Evolutionary conservation across 441 rosid species (phyloP).

Genomic region (Pelargonium myrrhifolium): DNA sequence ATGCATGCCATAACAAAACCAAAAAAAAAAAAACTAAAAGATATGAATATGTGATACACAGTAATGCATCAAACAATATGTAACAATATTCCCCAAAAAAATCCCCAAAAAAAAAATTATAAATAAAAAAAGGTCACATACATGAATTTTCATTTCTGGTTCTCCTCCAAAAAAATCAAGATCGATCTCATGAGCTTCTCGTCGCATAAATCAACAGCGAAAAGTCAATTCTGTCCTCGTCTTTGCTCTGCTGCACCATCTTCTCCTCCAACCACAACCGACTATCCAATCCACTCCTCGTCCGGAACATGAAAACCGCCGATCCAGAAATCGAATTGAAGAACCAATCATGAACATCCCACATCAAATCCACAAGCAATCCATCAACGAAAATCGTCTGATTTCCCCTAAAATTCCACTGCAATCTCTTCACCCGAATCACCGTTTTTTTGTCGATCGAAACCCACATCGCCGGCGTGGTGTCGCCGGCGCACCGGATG

Average conservation of each 20-base stretch:
- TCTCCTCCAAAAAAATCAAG: no score
- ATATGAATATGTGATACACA: no score
- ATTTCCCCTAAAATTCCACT: conserved; percentile 89
- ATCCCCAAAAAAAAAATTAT: no score
- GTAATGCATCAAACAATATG: no score
- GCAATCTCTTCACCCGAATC: conserved; percentile 57
- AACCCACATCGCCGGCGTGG: conserved; percentile 35
- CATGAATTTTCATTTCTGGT: no score
- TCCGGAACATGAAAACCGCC: conserved; percentile 78
- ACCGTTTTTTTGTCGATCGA: conserved; percentile 50
- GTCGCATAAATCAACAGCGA: conserved; percentile 55
- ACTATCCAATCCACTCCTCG: conserved; percentile 72
- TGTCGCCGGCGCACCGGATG: conserved; percentile 47
- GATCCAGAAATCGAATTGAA: conserved; percentile 27
- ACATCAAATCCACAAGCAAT: conserved; percentile 77
- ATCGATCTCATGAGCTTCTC: conserved; percentile 41
- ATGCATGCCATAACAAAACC: no score
- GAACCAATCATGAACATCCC: conserved; percentile 89
- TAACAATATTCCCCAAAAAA: no score
- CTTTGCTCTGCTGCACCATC: conserved; percentile 25
- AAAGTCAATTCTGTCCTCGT: conserved; percentile 31
- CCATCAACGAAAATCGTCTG: conserved; percentile 75
- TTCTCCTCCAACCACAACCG: conserved; percentile 77
- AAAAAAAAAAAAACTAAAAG: no score
- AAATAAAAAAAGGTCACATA: no score